phyloP scores from a whole-genome alignment of 2,329 filamentous ascomycete genomes.

The Ophidiomyces ophidiicola region DNA sequence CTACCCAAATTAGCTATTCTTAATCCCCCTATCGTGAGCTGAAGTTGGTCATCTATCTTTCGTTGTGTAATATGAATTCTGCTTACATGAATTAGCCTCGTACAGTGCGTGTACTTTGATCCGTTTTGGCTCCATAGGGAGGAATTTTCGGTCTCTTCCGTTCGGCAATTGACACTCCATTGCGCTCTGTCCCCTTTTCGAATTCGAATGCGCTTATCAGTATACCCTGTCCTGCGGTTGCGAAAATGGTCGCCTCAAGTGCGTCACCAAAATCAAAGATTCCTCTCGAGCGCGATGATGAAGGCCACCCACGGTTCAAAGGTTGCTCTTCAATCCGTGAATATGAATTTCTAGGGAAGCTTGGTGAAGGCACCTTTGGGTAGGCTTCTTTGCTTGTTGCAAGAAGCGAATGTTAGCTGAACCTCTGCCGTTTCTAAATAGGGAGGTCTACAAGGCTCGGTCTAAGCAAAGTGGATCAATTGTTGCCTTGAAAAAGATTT shows the following conservation, averaged over 20 bases:
- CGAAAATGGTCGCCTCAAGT: conserved; percentile 23
- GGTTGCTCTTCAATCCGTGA: conserved; percentile 57
- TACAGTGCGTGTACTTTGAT: no score
- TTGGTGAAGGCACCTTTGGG: conserved; percentile 95
- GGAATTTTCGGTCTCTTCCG: no score
- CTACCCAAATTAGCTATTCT: no score
- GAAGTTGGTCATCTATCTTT: no score
- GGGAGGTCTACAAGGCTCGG: conserved; percentile 81
- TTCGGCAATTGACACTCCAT: no score
- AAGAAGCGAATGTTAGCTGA: conserved; percentile 14
- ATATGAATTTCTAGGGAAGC: conserved; percentile 37
- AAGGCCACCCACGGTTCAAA: conserved; percentile 51
- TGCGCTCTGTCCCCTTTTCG: no score
- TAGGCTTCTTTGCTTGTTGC: conserved; percentile 30
- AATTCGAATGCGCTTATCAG: no score
- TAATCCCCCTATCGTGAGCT: no score
- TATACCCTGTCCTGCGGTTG: neutral
- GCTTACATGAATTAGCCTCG: no score
- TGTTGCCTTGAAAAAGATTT: conserved; percentile 92
- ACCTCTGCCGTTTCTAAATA: conserved; percentile 22
- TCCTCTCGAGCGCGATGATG: conserved; percentile 36
- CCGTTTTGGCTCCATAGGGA: no score
- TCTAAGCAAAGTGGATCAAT: conserved; percentile 61
- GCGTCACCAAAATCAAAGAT: conserved; percentile 21
- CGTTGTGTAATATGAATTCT: no score